Evolutionary conservation across 2,329 filamentous ascomycete species (phyloP).

Genomic region (Microcyclospora pomicola): DNA sequence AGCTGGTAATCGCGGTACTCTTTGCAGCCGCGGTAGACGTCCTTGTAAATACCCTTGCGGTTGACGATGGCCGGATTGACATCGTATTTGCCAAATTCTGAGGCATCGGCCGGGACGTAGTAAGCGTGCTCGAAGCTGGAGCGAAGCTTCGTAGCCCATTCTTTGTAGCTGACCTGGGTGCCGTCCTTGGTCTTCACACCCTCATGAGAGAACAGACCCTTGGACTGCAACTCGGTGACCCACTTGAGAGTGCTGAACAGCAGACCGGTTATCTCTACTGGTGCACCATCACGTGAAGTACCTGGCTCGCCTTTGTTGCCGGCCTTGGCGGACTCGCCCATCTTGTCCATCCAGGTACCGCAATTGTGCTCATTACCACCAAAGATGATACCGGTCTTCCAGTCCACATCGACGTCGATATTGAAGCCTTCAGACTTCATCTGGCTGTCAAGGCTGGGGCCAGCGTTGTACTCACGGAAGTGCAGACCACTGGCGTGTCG

Average conservation of each 20-base stretch:
- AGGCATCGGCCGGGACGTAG: constrained; percentile 59
- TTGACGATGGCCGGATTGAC: constrained; percentile 70
- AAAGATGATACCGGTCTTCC: constrained; percentile 80
- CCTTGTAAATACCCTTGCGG: constrained; percentile 94
- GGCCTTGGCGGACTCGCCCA: constrained; percentile 91
- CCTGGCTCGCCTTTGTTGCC: constrained; percentile 87
- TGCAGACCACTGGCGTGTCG: constrained; percentile 81
- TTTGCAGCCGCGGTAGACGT: constrained; percentile 84
- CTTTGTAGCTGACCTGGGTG: constrained; percentile 51
- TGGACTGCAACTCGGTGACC: constrained; percentile 53
- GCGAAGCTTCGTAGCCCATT: constrained; percentile 72
- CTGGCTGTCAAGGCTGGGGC: constrained; percentile 73
- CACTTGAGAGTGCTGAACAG: constrained; percentile 80
- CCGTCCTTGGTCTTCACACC: constrained; percentile 45
- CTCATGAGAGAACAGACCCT: constrained; percentile 58
- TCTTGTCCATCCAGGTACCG: constrained; percentile 99
- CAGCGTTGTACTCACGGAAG: constrained; percentile 90
- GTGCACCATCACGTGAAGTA: constrained; percentile 90
- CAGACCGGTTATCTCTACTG: constrained; percentile 87
- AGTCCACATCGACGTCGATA: constrained; percentile 81
- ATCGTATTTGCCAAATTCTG: constrained; percentile 64
- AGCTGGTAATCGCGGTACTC: constrained; percentile 97
- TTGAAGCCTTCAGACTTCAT: constrained; percentile 91
- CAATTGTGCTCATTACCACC: constrained; percentile 92
- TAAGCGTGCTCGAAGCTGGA: constrained; percentile 84